Base-by-base conservation (phyloP, 148 eudicot species). In the Arbutus unedo region DNA sequence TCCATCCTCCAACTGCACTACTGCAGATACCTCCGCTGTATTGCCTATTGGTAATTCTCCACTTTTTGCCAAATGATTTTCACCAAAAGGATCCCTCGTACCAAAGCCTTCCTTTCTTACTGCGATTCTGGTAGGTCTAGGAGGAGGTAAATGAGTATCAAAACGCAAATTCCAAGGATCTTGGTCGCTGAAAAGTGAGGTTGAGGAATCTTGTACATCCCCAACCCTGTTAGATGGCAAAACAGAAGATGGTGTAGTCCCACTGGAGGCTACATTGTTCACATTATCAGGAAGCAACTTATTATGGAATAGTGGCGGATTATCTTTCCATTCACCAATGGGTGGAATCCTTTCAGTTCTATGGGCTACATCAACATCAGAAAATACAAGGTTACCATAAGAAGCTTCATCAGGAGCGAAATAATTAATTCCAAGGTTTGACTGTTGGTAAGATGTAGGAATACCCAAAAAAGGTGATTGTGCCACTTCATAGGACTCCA, bases 91-190 rank as follows among this genome's bases (percentile, higher is more conserved):
- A 72, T 88, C 93, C 75, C 84, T 85, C 6, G 60, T 48, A 38
- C 82, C 90, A 56, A 85, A 84, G 79, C 85, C 84, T 71, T 91
- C 96, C 83, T 85, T 89, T 81, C 86, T 90, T 25, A 85, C 62
- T 66, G 87, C 83, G 73, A 91, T 80, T 85, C 90, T 93, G 82
- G 81, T 86, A 78, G 97, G 97, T 83, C 79, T 90, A 54, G 98
- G 98, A 74, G 96, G 96, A 68, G 95, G 94, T 5, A 84, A 87
- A 70, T 90, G 98, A 43, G 90, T 21, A 67, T 91, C 97, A 75
- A 85, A 86, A 16, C 76, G 82, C 84, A 93, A 83, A 88, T 79
- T 88, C 95, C 98, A 94, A 71, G 97, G 97, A 87, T 96, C 98
- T 86, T 91, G 94, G 77, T 88, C 88, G 55, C 91, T 88, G 77